Conservation (phyloP, 2,329 filamentous ascomycete genomes). For the Aspergillus sp. region DNA sequence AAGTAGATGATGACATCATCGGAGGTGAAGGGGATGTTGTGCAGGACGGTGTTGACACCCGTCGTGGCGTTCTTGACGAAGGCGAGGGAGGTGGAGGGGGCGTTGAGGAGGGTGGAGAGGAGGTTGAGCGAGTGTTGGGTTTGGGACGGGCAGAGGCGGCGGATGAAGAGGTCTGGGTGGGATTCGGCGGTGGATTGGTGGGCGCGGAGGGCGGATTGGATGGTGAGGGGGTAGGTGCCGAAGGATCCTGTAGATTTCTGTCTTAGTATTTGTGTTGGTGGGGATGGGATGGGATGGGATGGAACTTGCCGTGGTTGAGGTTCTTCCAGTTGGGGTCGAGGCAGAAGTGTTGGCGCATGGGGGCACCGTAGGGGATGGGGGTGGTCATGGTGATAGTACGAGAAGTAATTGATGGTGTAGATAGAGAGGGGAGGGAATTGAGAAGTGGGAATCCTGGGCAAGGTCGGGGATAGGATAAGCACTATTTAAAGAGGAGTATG, state of each 20-base stretch:
- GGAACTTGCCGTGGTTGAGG: constrained; percentile 71
- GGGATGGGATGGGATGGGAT: not conserved
- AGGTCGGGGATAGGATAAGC: no score
- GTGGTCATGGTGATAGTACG: not conserved
- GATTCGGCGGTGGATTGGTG: constrained; percentile 69
- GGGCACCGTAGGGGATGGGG: constrained; percentile 52
- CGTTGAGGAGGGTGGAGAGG: constrained; percentile 67
- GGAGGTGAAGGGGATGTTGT: constrained; percentile 67
- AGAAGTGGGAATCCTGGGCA: no score
- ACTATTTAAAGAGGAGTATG: no score
- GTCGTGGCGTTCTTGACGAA: constrained; percentile 81
- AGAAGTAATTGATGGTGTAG: no score
- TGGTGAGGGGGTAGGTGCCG: constrained; percentile 68
- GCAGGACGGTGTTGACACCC: constrained; percentile 70
- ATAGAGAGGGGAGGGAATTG: no score
- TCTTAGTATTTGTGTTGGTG: not conserved
- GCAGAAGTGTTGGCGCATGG: constrained; percentile 66
- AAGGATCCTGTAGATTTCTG: constrained; percentile 61
- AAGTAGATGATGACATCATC: constrained; percentile 79
- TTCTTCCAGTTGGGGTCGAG: constrained; percentile 69
- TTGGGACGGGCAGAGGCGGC: constrained; percentile 62
- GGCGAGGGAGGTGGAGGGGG: constrained; percentile 66
- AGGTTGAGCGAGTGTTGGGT: constrained; percentile 67
- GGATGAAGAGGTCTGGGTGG: constrained; percentile 74
- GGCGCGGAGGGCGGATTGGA: constrained; percentile 62